These are phyloP conservation scores for Diphasiastrum complanatum DNA, from an alignment of 83 land plant genomes.

Conservation along the genomic window DNA sequence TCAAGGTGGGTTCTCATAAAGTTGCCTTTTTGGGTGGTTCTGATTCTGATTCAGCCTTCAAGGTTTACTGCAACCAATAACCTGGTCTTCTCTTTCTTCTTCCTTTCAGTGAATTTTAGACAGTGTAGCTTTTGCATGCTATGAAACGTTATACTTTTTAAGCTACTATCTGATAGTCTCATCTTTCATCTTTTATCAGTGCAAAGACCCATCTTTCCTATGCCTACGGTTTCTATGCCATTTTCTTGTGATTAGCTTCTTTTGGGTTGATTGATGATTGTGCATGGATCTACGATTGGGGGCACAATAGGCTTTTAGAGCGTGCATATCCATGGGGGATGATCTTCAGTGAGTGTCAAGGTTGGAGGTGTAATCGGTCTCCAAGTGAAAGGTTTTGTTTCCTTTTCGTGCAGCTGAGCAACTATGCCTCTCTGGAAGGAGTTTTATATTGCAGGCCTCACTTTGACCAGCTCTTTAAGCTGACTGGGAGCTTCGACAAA, in stretches of 20 bases:
- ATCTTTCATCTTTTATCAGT: too few species aligned
- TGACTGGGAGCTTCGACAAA: conserved; percentile 77
- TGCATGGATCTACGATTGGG: too few species aligned
- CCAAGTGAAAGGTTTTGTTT: background rate
- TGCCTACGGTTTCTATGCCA: too few species aligned
- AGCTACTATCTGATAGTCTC: too few species aligned
- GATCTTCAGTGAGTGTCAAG: too few species aligned
- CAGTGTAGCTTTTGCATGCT: background rate
- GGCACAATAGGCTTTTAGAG: too few species aligned
- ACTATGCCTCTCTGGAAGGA: conserved; percentile 78
- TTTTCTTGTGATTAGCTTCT: too few species aligned
- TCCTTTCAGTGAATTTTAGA: too few species aligned
- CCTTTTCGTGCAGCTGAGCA: conserved; percentile 50
- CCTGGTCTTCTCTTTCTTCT: background rate
- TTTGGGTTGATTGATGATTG: too few species aligned
- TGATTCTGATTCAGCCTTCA: background rate
- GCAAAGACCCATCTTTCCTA: too few species aligned
- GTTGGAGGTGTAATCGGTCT: background rate
- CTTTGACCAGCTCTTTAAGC: conserved; percentile 80
- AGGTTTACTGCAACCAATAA: too few species aligned
- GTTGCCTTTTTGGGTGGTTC: background rate
- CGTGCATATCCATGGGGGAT: too few species aligned
- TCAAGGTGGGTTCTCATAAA: conserved; percentile 45
- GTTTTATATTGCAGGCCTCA: conserved; percentile 90
- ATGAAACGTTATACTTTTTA: background rate